Percentiles rank a stretch among this genome's conserved stretches.
Evolutionary conservation across 73 alveolate genomes (phyloP).

Genomic region (Effrenium voratum): DNA sequence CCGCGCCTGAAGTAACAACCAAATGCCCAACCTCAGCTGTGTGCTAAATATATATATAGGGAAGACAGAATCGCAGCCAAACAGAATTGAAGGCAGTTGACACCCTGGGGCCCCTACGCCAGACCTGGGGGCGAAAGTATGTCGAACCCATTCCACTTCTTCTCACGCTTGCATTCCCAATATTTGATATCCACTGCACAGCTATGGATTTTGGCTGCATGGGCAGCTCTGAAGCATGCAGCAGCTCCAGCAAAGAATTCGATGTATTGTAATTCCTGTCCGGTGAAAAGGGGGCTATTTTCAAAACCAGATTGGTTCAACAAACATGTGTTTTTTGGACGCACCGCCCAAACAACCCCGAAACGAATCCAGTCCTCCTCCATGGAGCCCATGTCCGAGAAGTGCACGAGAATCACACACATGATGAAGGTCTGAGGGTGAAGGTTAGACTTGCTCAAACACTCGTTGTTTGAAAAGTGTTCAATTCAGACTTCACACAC

Average conservation of each 20-base stretch:
- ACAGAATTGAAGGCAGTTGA: too few species aligned
- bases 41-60: too few species aligned
- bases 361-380: constrained; percentile 19
- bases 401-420: neutral
- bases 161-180: neutral
- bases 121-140: neutral
- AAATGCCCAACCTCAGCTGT: constrained; percentile 8
- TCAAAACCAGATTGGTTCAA: too few species aligned
- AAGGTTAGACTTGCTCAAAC: neutral
- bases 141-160: constrained; percentile 31
- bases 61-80: too few species aligned
- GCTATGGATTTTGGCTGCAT: neutral
- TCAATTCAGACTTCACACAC: too few species aligned
- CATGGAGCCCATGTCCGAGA: neutral
- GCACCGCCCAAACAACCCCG: too few species aligned
- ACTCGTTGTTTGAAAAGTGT: too few species aligned
- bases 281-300: too few species aligned
- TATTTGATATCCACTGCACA: constrained; percentile 32
- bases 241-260: constrained; percentile 32
- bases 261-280: constrained; percentile 2
- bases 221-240: neutral
- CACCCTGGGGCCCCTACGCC: too few species aligned
- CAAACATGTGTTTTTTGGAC: too few species aligned
- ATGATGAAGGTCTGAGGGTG: constrained; percentile 15
- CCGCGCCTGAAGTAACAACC: neutral